Evolutionary conservation across 176 grass and related monocot genomes (phyloP), one percentile per base, ranked within the genome.

Genomic region (Oryza meyeriana): DNA sequence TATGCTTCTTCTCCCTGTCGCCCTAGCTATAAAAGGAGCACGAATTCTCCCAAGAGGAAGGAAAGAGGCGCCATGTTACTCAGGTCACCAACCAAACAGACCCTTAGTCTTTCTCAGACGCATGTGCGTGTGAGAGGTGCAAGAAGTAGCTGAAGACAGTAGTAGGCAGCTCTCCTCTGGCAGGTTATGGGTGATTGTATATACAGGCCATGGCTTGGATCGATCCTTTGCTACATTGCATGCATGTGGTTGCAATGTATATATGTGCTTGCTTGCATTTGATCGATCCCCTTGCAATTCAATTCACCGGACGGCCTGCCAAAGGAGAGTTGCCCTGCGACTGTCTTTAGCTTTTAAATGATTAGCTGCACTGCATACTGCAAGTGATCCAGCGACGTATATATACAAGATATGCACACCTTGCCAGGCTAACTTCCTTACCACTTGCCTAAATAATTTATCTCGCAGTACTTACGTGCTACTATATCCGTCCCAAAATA

Each of bases 281-380:
- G 48, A 55, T 55, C 48, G 18, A 55, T 55, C 48, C n/a, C 1
- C 59, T 28, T 62, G 26, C 61, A 12, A 11, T 59, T 59, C 22
- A 59, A 24, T 30, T n/a, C 33, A 7, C 35, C 31, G 10, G 35
- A 38, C 58, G n/a, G 20, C 74, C 55, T 62, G 74, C 74, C 74
- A 77, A 77, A 77, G 74, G 74, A 77, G 74, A 77, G 74, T 77
- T 77, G 74, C 74, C 74, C 74, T 62, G 22, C 36, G 18, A 77
- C 55, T 77, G 57, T n/a, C 55, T 77, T 77, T 5, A 62, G 33
- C 74, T 77, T 38, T n/a, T n/a, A n/a, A n/a, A n/a, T n/a, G n/a
- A n/a, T n/a, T n/a, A n/a, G n/a, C n/a, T n/a, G n/a, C n/a, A n/a
- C n/a, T n/a, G n/a, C n/a, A n/a, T n/a, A n/a, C n/a, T n/a, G n/a